Evolutionary conservation across 106 monocot species (phyloP), one percentile per base, ranked within the genome.

Genomic region (Platanthera guangdongensis): DNA sequence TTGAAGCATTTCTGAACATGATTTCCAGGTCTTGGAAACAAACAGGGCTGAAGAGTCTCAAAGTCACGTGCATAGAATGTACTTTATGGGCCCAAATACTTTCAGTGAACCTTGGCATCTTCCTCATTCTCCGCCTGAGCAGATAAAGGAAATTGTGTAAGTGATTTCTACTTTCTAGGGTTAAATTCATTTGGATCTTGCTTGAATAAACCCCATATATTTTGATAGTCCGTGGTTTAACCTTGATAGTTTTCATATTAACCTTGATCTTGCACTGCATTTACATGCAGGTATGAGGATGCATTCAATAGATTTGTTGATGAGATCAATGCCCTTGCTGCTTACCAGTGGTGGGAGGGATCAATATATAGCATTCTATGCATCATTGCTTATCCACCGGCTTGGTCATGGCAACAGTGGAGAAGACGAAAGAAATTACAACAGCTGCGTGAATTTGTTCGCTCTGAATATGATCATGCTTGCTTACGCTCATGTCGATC

Each of bases 391-490:
- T 99, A 99, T 84, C 97, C 97, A 18, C 77, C 94, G 78, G 91
- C 97, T 47, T 99, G 91, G 91, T 94, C 97, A 22, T 99, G 97
- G 97, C 94, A 99, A 70, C 97, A 99, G 73, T 99, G 94, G 94
- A 86, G 97, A 10, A 84, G 97, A 73, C 92, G 88, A 78, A 94
- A 86, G 85, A 99, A 99, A 67, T 76, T 99, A 45, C 97, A 99
- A 70, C 78, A 78, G 30, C 62, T 99, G 19, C 93, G 97, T 79
- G 97, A 99, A 81, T 99, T 94, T 90, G 94, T 99, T 72, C 85
- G 97, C 10, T 92, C 94, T 0, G 97, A 92, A 70, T 99, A 99
- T 87, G 97, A 99, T 78, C 97, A 99, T 84, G 83, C 97, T 32
- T 99, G 97, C 79, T 82, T 99, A 50, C 84, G 94, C 28, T 99